Evolutionary conservation across 345 rosid species (phyloP).

Genomic region (Sisymbrium irio): DNA sequence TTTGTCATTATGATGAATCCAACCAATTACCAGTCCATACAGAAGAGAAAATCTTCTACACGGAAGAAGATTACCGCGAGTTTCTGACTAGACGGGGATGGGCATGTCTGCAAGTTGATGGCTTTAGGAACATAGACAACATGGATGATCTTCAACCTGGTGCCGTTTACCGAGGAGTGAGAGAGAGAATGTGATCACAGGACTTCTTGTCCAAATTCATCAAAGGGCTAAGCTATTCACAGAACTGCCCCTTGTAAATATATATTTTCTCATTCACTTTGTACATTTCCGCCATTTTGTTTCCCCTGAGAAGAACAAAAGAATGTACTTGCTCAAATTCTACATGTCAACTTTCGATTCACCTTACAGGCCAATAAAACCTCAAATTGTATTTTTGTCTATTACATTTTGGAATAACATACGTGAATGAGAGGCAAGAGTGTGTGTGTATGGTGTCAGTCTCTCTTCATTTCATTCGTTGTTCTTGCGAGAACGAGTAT

Average conservation of each 20-base stretch:
- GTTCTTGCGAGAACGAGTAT: constrained; percentile 67
- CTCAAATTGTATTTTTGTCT: background rate
- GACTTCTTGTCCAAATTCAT: background rate
- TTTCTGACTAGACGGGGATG: constrained; percentile 70
- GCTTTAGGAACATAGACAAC: constrained; percentile 70
- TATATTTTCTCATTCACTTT: background rate
- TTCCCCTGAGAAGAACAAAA: background rate
- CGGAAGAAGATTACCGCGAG: constrained; percentile 84
- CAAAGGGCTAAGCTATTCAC: background rate
- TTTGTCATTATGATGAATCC: constrained; percentile 80
- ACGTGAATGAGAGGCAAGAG: background rate
- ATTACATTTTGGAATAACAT: background rate
- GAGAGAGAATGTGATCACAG: constrained; percentile 27
- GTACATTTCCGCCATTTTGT: constrained; percentile 15
- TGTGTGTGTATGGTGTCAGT: background rate
- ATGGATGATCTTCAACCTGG: constrained; percentile 93
- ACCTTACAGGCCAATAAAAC: background rate
- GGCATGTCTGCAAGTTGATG: constrained; percentile 78
- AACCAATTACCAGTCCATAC: constrained; percentile 81
- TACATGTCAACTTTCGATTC: background rate
- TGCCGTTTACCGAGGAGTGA: constrained; percentile 71
- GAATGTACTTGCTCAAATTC: constrained; percentile 11
- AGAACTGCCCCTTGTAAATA: constrained; percentile 4
- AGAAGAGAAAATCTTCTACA: constrained; percentile 83
- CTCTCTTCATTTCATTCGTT: constrained; percentile 62